These are phyloP conservation scores for Cryptosporidium ubiquitum DNA, from an alignment of 169 alveolate species.

Conservation along the genomic window DNA sequence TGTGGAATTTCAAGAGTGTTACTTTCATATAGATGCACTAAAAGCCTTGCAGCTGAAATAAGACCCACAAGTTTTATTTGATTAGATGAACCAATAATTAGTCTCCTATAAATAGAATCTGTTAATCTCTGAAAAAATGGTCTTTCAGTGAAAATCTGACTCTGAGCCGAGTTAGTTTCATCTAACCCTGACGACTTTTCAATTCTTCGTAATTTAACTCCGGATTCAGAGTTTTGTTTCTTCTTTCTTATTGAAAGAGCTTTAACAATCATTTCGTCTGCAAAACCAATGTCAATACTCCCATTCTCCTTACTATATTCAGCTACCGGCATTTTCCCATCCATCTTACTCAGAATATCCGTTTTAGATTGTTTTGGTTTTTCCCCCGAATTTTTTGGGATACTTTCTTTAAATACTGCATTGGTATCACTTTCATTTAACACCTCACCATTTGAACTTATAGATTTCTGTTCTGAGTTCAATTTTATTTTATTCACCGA, in stretches of 20 bases:
- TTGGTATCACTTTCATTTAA: background rate
- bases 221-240: background rate
- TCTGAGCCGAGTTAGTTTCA: background rate
- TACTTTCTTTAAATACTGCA: background rate
- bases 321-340: background rate
- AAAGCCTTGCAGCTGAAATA: conserved; percentile 61
- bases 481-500: background rate
- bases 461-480: background rate
- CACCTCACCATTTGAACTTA: background rate
- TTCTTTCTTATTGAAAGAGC: conserved; percentile 25
- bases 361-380: background rate
- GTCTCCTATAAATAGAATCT: conserved; percentile 31
- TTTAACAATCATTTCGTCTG: conserved; percentile 15
- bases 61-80: conserved; percentile 68
- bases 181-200: background rate
- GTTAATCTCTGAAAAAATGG: conserved; percentile 48
- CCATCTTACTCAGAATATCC: background rate
- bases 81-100: conserved; percentile 48
- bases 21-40: conserved; percentile 24
- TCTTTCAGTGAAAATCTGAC: conserved; percentile 19
- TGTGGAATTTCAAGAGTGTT: conserved; percentile 48
- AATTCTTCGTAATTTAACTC: background rate
- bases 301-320: background rate
- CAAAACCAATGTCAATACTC: background rate
- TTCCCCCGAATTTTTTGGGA: background rate